Conservation (phyloP, 2,329 filamentous ascomycete genomes). For the Escovopsis sp. region DNA sequence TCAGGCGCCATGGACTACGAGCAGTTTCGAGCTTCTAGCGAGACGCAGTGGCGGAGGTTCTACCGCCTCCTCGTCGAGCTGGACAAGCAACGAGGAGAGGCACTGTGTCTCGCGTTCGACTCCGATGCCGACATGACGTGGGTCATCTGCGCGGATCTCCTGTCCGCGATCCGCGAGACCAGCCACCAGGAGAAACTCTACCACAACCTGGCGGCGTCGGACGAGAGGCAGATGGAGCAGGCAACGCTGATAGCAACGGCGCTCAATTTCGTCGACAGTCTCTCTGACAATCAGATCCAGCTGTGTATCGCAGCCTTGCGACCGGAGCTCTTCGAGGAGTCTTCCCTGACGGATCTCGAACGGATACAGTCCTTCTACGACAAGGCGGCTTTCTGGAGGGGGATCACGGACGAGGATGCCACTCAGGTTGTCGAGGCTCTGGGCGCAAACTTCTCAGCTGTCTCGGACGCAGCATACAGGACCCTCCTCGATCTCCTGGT, state of each 20-base stretch:
- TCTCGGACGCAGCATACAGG: slow-evolving; percentile 39
- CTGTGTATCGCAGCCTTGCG: slow-evolving; percentile 53
- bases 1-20: slow-evolving; percentile 59
- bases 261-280: slow-evolving; percentile 51
- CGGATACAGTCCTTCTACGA: slow-evolving; percentile 69
- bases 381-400: slow-evolving; percentile 60
- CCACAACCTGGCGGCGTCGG: slow-evolving; percentile 47
- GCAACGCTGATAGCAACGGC: slow-evolving; percentile 56
- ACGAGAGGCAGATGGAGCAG: slow-evolving; percentile 37
- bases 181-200: slow-evolving; percentile 61
- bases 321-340: slow-evolving; percentile 60
- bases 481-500: slow-evolving; percentile 33
- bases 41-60: slow-evolving; percentile 80
- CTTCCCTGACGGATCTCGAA: slow-evolving; percentile 53
- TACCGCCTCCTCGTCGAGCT: slow-evolving; percentile 75
- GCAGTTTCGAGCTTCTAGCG: slow-evolving; percentile 56
- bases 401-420: slow-evolving; percentile 71
- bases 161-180: slow-evolving; percentile 67
- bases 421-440: slow-evolving; percentile 52
- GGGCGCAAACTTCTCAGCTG: slow-evolving; percentile 48
- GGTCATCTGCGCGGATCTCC: slow-evolving; percentile 69
- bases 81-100: slow-evolving; percentile 73
- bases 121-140: slow-evolving; percentile 57
- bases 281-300: slow-evolving; percentile 55
- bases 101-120: slow-evolving; percentile 65